Evolutionary conservation across 2,329 filamentous ascomycete genomes (phyloP), one percentile per base, ranked within the genome.

Genomic region (Pseudogymnoascus sp.): DNA sequence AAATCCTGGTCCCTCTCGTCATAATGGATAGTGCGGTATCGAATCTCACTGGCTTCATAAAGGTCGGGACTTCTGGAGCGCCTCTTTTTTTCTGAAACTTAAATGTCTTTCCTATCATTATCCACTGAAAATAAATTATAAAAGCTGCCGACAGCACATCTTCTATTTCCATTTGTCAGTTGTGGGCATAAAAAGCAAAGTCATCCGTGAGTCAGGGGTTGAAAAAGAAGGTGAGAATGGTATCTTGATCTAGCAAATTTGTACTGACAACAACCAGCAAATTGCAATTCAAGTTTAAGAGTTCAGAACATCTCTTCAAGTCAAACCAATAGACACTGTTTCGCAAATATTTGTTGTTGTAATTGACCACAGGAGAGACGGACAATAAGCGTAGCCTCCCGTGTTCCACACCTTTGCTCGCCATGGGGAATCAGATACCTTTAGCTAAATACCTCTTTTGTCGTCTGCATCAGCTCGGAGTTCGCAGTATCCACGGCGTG

Each of bases 401-500:
- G 37, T 39, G 16, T 39, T 20, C 37, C 37, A 39, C 37, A 39
- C 37, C 37, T 39, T 11, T 39, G 37, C 37, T 20, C 16, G 37
- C 37, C 37, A 39, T 39, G 37, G 37, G 37, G 37, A 39, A 39
- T 39, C 37, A 39, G 37, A 39, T 39, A 39, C 37, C 37, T 39
- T 39, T 74, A 18, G 72, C 70, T 39, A 65, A 71, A 4, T 75
- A 75, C 60, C 66, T 76, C 16, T 73, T 76, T 65, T 65, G 67
- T 6, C 71, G 77, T 25, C 72, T 79, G 2, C 68, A 72, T 30
- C 70, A 78, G 63, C 71, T 78, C 20, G 76, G 76, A 35, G 71
- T 78, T 22, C 68, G 71, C 22, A 75, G 75, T 2, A 63, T 78
- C 37, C 78, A 79, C 61, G 80, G 80, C 16, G 76, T 82, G 1